Evolutionary conservation across 768 basidiomycete genomes (phyloP).

Genomic region (Psilocybe subaeruginosa): DNA sequence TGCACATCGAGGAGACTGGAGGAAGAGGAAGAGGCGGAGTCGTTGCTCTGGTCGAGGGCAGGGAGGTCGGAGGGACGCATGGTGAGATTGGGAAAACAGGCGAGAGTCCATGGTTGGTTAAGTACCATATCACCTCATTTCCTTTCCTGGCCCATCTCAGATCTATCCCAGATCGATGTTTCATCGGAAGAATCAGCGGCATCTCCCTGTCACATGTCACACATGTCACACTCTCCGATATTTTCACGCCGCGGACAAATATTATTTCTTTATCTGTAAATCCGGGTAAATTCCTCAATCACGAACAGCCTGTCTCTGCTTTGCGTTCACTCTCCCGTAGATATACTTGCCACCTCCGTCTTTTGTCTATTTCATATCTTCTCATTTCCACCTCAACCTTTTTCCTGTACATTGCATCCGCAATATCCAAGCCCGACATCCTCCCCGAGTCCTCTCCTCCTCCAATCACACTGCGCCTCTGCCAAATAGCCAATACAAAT

Average conservation of each 20-base stretch:
- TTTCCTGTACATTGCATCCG: not conserved
- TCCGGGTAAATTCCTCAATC: conserved; percentile 13
- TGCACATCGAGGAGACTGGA: conserved; percentile 27
- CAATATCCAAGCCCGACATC: too few species aligned
- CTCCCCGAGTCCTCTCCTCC: too few species aligned
- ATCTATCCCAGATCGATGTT: conserved; percentile 18
- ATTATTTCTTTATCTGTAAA: conserved; percentile 1
- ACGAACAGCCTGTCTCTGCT: too few species aligned
- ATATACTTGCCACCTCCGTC: not conserved
- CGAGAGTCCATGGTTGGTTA: conserved; percentile 10
- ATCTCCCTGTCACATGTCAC: conserved; percentile 21
- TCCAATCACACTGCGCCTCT: too few species aligned
- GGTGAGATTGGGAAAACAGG: not conserved
- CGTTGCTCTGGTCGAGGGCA: conserved; percentile 25
- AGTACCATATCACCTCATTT: conserved; percentile 12
- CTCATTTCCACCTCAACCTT: not conserved
- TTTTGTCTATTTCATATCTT: not conserved
- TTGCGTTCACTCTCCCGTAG: too few species aligned
- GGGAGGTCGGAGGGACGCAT: conserved; percentile 17
- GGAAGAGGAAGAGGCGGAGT: conserved; percentile 35
- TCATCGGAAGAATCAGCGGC: conserved; percentile 22
- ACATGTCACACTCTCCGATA: not conserved
- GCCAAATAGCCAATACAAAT: too few species aligned
- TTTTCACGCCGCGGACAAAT: conserved; percentile 14
- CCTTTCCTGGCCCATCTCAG: conserved; percentile 17